phyloP scores from a whole-genome alignment of 148 eudicot genomes.

The Chenopodium suecicum region DNA sequence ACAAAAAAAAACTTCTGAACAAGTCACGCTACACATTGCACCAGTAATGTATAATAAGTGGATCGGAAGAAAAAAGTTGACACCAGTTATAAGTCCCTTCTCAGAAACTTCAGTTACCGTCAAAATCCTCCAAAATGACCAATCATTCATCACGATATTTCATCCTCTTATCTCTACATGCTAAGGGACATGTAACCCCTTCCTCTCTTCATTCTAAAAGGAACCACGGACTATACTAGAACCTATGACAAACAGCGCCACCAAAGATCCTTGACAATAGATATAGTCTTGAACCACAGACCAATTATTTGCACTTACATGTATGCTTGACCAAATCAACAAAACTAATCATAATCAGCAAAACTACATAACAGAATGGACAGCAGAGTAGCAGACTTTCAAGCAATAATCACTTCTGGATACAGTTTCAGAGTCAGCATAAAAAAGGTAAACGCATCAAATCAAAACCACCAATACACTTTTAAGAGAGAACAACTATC shows the following conservation, averaged over 20 bases:
- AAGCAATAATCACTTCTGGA: not conserved
- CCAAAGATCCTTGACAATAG: not conserved
- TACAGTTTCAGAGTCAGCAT: not conserved
- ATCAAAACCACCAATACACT: not conserved
- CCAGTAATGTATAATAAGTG: not conserved
- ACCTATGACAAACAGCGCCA: not conserved
- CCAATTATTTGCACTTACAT: not conserved
- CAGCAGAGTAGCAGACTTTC: not conserved
- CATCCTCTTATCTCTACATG: not conserved
- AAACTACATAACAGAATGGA: not conserved
- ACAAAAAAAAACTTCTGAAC: not conserved
- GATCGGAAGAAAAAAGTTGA: not conserved
- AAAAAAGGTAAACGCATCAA: not conserved
- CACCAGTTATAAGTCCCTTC: not conserved
- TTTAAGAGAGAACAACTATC: not conserved
- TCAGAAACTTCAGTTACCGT: not conserved
- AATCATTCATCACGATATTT: not conserved
- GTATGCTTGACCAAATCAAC: not conserved
- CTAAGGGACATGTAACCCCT: not conserved
- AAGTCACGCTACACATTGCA: not conserved
- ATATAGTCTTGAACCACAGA: not conserved
- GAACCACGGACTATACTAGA: not conserved
- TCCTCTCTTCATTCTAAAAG: not conserved
- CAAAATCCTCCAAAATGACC: not conserved
- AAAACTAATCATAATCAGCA: not conserved